Evolutionary conservation across 2,329 filamentous ascomycete species (phyloP).

Genomic region (Chaetomium globosum): DNA sequence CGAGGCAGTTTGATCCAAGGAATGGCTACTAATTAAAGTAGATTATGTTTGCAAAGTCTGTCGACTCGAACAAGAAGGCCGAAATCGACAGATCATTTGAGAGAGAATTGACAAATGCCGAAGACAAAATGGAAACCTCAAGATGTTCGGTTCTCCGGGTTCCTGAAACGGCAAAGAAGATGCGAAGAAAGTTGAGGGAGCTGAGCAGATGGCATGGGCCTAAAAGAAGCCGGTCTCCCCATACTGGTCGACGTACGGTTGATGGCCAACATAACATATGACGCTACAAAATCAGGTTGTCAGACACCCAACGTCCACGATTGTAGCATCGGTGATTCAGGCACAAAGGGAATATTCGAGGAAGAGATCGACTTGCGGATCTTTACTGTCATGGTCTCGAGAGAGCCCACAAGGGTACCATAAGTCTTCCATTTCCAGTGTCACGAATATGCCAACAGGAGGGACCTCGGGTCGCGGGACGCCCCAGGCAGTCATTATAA

Average conservation of each 20-base stretch:
- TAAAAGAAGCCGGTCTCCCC: constrained; percentile 24
- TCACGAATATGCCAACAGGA: no score
- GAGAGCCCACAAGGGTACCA: constrained; percentile 28
- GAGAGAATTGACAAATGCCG: neutral
- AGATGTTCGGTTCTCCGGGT: neutral
- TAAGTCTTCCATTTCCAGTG: constrained; percentile 34
- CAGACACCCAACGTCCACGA: neutral
- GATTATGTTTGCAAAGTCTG: neutral
- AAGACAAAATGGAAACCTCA: neutral
- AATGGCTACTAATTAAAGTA: neutral
- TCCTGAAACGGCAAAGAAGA: neutral
- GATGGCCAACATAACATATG: neutral
- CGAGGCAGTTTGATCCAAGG: neutral
- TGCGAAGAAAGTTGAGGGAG: neutral
- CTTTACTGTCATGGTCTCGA: constrained; percentile 17
- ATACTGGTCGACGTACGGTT: neutral
- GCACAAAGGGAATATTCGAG: neutral
- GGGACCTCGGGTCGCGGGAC: no score
- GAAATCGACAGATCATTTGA: neutral
- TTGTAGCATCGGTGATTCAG: neutral
- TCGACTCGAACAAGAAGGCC: neutral
- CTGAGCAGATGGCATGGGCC: neutral
- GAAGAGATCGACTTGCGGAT: constrained; percentile 17
- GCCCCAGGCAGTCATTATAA: no score
- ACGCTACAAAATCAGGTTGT: neutral